Evolutionary conservation across 768 basidiomycete genomes (phyloP), one percentile per base, ranked within the genome.

Genomic region (Tricholoma furcatifolium): DNA sequence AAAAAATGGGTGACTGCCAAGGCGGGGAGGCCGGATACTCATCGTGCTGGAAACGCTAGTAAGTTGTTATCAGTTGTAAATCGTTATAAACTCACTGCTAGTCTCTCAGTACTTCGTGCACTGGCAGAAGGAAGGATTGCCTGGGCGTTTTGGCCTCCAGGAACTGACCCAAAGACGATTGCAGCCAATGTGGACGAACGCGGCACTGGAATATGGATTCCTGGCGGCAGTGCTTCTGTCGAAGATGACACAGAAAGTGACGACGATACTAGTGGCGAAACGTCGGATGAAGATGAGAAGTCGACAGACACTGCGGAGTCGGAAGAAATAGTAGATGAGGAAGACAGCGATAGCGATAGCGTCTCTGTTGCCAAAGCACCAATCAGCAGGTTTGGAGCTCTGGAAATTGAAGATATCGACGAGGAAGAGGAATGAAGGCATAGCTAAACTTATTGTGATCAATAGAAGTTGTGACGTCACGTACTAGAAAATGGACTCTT

Each of bases 1-100:
- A 91, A 88, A 65, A 87, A 90, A 17, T 93, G 87, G 85, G 68
- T 94, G 38, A 98, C 95, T 30, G 94, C 95, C 9, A 90, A 93
- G 67, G 91, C 91, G 5, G 94, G 93, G 1, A 70, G 95, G 55
- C 87, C 93, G 2, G 95, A 98, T 69, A 73, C 89, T 20, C 86
- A 92, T 63, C 81, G 95, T 38, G 91, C 95, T 3, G 95, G 93
- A 30, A 95, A 95, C 65, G 83, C 85, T 10, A 85, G 93, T 93
- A 66, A 67, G 91, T 81, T 17, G 35, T 7, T 48, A n/a, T 52
- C 20, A 34, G 31, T 20, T 44, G 23, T 46, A 46, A 24, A 21
- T 47, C 38, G 7, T 42, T 36, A 39, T 23, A 49, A 34, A 10
- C 17, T 39, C 24, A 14, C 32, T 27, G 47, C 15, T 18, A 43